Percentiles rank a stretch among this genome's conserved stretches.
Conservation (phyloP, 306 rosid species). For the Quillaja saponaria region DNA sequence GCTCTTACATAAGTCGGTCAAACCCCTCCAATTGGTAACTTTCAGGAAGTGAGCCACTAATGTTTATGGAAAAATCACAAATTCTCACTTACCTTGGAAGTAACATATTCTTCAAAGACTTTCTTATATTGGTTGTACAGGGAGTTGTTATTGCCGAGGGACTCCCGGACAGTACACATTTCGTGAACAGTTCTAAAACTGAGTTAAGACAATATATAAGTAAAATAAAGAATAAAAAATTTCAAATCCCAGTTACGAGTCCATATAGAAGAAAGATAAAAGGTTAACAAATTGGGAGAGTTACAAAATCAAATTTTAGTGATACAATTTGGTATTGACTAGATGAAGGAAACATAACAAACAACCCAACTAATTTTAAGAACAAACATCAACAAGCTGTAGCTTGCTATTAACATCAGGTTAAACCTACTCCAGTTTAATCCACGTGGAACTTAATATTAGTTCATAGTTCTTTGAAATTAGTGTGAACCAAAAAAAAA, state of each 20-base stretch:
- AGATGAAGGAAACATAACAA: neutral
- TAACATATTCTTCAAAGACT: slow-evolving; percentile 60
- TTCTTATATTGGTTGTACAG: slow-evolving; percentile 61
- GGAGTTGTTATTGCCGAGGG: slow-evolving; percentile 45
- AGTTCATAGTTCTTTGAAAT: neutral
- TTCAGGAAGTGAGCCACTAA: neutral
- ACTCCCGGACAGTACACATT: slow-evolving; percentile 57
- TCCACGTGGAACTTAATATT: neutral
- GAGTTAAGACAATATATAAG: slow-evolving; percentile 13
- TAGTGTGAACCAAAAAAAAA: neutral
- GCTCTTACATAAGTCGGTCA: neutral
- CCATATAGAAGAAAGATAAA: neutral
- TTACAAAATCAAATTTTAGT: neutral
- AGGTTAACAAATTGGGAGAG: neutral
- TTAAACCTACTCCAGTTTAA: neutral
- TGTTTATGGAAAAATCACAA: neutral
- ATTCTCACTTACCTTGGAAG: slow-evolving; percentile 50
- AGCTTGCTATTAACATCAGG: neutral
- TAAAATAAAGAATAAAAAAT: neutral
- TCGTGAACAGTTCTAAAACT: slow-evolving; percentile 55
- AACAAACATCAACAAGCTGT: neutral
- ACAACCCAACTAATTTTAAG: neutral
- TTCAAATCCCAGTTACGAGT: neutral
- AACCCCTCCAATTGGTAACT: neutral
- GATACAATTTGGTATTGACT: neutral